Percentiles rank a stretch among this genome's conserved stretches.
These are phyloP conservation scores for Ophiostoma sp. DNA, from an alignment of 2,329 filamentous ascomycete genomes.

Conservation along the genomic window DNA sequence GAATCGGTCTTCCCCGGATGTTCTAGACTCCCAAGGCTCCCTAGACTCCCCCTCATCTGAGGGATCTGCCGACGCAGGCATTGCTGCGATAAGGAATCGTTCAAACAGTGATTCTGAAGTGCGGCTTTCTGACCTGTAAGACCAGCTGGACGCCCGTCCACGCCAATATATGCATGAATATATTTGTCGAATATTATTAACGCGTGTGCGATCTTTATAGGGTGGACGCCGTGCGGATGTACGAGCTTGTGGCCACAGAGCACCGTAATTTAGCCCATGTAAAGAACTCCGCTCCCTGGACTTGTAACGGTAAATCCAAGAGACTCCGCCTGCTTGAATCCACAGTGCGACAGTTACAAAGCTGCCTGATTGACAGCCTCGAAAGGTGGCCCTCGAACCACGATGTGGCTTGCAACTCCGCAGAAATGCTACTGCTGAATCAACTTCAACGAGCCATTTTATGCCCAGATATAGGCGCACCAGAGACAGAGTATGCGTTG, in stretches of 20 bases:
- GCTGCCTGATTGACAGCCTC: not conserved
- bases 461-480: not conserved
- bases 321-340: not conserved
- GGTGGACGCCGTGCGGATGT: constrained; percentile 1
- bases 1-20: not conserved
- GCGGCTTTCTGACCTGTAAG: not conserved
- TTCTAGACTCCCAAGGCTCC: not conserved
- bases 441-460: not conserved
- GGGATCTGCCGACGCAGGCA: not conserved
- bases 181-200: not conserved
- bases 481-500: not conserved
- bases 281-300: too few relatives aligned
- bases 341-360: not conserved
- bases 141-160: not conserved
- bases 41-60: not conserved
- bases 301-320: not conserved
- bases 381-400: not conserved
- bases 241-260: not conserved
- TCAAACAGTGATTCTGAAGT: not conserved
- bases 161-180: not conserved
- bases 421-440: not conserved
- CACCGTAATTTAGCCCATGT: not conserved
- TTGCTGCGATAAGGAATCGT: not conserved
- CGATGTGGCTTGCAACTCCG: not conserved
- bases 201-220: not conserved